Evolutionary conservation across 371 early-diverging fungal species (phyloP), one percentile per base, ranked within the genome.

Genomic region (Gilbertella persicaria): DNA sequence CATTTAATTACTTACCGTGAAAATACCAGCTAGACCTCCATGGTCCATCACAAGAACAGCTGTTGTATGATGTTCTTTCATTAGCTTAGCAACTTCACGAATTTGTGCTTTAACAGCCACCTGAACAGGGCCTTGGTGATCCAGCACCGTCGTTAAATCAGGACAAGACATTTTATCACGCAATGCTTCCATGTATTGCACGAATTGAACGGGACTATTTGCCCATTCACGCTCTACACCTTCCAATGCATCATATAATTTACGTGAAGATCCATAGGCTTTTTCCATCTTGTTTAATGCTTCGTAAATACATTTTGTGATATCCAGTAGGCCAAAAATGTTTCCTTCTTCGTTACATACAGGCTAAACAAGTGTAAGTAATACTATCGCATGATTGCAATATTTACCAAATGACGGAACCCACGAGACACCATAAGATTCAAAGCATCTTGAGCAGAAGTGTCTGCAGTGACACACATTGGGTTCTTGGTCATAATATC

Each of bases 261-360:
- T 88, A 64, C 87, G 84, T 45, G 91, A 90, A 33, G 93, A 92
- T 53, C 88, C 87, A 65, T 91, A 90, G 14, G 94, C 94, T 28
- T 89, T 85, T 63, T 95, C 96, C 78, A 97, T 85, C 60, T 94
- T 93, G 53, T 93, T 91, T 33, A 97, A 75, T 35, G 93, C 90
- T 55, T 97, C 96, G 63, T 91, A 95, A 49, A 97, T 83, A 75
- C 95, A 93, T 56, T 94, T 95, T 54, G 96, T 96, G 54, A 97
- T 94, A 75, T 97, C 97, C 44, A 96, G 72, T 36, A 95, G 67
- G n/a, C 97, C 97, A 43, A 95, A 91, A 25, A 97, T 92, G 61
- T 93, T 93, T 42, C 87, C 91, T 64, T 87, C 86, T 40, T 91
- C 89, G 58, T 87, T 84, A 59, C 92, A 90, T 26, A 94, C 93